A percentile compares a stretch with the other conserved stretches of the same genome.
These are phyloP conservation scores for Erodium maritimum DNA, from an alignment of 345 rosid species.

Conservation along the genomic window DNA sequence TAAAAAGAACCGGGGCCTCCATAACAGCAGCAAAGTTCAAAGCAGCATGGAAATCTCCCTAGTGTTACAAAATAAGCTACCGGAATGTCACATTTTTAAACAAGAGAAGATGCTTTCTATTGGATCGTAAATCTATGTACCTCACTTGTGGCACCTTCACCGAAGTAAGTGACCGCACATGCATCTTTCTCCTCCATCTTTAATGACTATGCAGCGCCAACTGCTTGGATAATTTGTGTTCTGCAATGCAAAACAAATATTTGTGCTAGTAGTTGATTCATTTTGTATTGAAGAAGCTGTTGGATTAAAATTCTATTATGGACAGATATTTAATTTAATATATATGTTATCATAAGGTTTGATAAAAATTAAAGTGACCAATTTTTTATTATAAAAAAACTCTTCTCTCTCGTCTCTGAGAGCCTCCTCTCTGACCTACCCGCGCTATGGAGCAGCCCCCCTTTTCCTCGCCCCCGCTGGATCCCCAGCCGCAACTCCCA, in stretches of 20 bases:
- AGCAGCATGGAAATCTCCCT: slow-evolving; percentile 89
- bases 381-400: no score
- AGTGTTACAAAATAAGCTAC: slow-evolving; percentile 10
- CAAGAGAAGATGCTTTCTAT: neutral
- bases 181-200: slow-evolving; percentile 72
- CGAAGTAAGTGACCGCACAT: slow-evolving; percentile 58
- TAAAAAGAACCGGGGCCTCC: slow-evolving; percentile 79
- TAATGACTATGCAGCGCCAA: slow-evolving; percentile 80
- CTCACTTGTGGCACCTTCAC: slow-evolving; percentile 88
- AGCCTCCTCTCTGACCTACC: no score
- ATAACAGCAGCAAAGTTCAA: slow-evolving; percentile 60
- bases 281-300: neutral
- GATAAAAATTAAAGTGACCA: no score
- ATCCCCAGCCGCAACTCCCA: no score
- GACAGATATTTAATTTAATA: no score
- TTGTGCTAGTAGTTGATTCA: no score
- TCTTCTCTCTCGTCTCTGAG: no score
- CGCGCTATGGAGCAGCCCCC: no score
- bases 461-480: no score
- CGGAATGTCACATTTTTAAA: neutral
- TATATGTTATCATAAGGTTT: no score
- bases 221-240: slow-evolving; percentile 75
- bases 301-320: no score
- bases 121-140: slow-evolving; percentile 15
- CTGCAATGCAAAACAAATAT: slow-evolving; percentile 20